Evolutionary conservation across 805 yeast species (phyloP), one percentile per base, ranked within the genome.

Genomic region (Lipomyces kockii): DNA sequence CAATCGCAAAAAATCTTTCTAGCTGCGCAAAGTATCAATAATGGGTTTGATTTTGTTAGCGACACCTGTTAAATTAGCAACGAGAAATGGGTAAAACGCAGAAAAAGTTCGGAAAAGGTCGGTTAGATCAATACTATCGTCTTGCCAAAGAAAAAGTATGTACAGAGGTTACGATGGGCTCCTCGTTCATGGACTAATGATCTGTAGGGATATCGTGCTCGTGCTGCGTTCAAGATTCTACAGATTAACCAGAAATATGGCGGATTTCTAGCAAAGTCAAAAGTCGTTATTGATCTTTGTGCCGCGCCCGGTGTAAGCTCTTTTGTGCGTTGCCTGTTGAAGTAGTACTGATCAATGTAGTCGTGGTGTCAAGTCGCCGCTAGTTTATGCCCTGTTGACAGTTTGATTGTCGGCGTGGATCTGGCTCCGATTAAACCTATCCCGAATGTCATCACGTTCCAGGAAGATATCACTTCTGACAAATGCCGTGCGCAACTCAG

Each of bases 341-440:
- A 35, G 7, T 29, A 5, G 39, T 60, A 61, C 52, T 37, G 59
- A n/a, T 25, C n/a, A 20, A 51, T 52, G 6, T 39, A 70, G 73
- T 92, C 98, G 2, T 95, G 99, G 99, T 95, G 99, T 85, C 99
- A 95, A 82, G 98, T 95, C 56, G 99, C 99, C 0, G 87, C 97
- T 0, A 90, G 92, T 69, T 80, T 92, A 63, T 92, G 98, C 80
- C 98, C 99, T 1, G 83, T 92, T 0, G 32, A 92, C 79, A 91
- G 98, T 0, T 84, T 95, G 73, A 95, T 95, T 75, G 92, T 95
- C 63, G 99, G 99, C 79, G 99, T 95, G n/a, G 99, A 95, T 85
- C 89, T 95, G 75, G 98, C 93, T 43, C 98, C 98, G 20, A 95
- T 95, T 82, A 94, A 92, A 77, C 89, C 97, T n/a, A 84, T 95